Conservation (phyloP, 768 basidiomycete species). For the Lentinula guzmanii region DNA sequence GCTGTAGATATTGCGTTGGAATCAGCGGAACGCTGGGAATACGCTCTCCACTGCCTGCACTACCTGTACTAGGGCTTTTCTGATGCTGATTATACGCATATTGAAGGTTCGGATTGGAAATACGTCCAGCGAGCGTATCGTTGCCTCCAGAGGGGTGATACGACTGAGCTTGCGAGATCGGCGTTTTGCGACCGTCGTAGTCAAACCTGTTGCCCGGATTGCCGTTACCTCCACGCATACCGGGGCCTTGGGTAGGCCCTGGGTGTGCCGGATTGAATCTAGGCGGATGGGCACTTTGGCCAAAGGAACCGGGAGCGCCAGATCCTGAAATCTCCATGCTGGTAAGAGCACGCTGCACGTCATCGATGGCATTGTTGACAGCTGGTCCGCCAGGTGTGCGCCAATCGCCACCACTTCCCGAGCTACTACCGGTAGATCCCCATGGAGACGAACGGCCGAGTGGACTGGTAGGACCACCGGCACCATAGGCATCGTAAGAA, state of each 20-base stretch:
- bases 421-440: conserved; percentile 30
- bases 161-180: conserved; percentile 37
- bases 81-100: conserved; percentile 51
- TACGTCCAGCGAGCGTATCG: conserved; percentile 44
- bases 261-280: conserved; percentile 55
- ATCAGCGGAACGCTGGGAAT: conserved; percentile 69
- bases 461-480: conserved; percentile 40
- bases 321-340: conserved; percentile 50
- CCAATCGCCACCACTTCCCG: conserved; percentile 47
- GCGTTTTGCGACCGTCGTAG: conserved; percentile 62
- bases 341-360: conserved; percentile 70
- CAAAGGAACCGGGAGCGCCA: conserved; percentile 24
- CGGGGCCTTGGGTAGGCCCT: conserved; percentile 39
- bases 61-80: conserved; percentile 19
- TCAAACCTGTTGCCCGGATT: conserved; percentile 43
- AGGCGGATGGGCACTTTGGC: conserved; percentile 60
- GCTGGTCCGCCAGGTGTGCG: conserved; percentile 31
- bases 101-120: conserved; percentile 67
- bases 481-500: conserved; percentile 47
- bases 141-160: conserved; percentile 36
- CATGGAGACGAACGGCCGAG: conserved; percentile 65
- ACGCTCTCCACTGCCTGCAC: conserved; percentile 24
- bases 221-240: conserved; percentile 32
- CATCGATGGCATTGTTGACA: conserved; percentile 45
- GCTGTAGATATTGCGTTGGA: conserved; percentile 67